phyloP scores from a whole-genome alignment of 2,329 filamentous ascomycete species.

The Epichloe typhina region DNA sequence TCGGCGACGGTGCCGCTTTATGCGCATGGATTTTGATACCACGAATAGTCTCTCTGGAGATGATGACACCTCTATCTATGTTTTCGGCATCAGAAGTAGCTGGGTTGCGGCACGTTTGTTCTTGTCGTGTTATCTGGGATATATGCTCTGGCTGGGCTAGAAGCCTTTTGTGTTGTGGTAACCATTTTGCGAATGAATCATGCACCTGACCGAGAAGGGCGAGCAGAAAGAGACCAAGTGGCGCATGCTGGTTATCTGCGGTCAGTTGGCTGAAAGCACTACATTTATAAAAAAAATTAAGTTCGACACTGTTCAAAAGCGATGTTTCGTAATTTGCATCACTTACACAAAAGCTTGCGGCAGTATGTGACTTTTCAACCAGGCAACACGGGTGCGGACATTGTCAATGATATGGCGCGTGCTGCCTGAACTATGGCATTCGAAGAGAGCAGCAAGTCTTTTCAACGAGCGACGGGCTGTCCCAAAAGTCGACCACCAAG shows the following conservation, averaged over 20 bases:
- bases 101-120: not conserved
- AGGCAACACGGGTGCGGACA: conserved; percentile 13
- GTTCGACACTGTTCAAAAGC: not conserved
- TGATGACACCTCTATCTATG: conserved; percentile 16
- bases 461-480: conserved; percentile 55
- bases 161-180: conserved; percentile 9
- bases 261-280: conserved; percentile 57
- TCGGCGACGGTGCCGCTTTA: not conserved
- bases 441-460: conserved; percentile 30
- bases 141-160: not conserved
- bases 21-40: not conserved
- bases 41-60: conserved; percentile 15
- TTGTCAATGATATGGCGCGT: conserved; percentile 2
- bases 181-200: conserved; percentile 26
- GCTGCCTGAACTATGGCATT: not conserved
- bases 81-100: not conserved
- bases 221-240: conserved; percentile 56
- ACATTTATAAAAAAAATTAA: not conserved
- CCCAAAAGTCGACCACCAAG: conserved; percentile 68
- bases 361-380: conserved; percentile 18
- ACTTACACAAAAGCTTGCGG: conserved; percentile 24
- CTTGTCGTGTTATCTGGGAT: not conserved
- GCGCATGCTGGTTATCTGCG: conserved; percentile 59
- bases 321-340: not conserved
- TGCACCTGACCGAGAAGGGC: conserved; percentile 48